Percentiles rank a stretch among this genome's conserved stretches.
Evolutionary conservation across 495 filamentous ascomycete species (phyloP).

Genomic region (Sporormia fimetaria): DNA sequence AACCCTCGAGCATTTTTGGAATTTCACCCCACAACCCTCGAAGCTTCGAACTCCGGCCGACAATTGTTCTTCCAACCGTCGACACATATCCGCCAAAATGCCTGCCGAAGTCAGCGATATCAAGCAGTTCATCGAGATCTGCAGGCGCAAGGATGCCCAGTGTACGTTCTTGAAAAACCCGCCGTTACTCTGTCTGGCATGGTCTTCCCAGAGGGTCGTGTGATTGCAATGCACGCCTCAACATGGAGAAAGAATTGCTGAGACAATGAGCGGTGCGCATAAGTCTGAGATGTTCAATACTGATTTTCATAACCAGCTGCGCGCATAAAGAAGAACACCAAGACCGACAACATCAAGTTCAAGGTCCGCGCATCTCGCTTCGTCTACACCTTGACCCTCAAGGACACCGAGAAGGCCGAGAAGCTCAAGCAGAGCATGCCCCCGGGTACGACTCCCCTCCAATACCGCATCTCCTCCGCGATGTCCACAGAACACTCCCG

Average conservation of each 20-base stretch:
- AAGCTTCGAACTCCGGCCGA: neutral
- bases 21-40: neutral
- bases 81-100: constrained; percentile 48
- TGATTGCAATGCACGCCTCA: too few species aligned
- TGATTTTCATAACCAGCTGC: constrained; percentile 50
- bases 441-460: constrained; percentile 56
- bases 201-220: too few species aligned
- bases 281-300: constrained; percentile 7
- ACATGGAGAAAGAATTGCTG: too few species aligned
- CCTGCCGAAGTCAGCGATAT: constrained; percentile 97
- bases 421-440: constrained; percentile 99
- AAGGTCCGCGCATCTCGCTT: constrained; percentile 95
- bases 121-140: constrained; percentile 99
- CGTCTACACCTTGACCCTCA: constrained; percentile 94
- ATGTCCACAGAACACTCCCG: too few species aligned
- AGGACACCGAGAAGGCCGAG: constrained; percentile 95
- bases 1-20: neutral
- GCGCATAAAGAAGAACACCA: constrained; percentile 92
- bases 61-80: neutral
- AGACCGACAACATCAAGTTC: constrained; percentile 90
- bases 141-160: constrained; percentile 94
- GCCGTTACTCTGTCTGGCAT: too few species aligned
- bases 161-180: constrained; percentile 43
- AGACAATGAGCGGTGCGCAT: too few species aligned
- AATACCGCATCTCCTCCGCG: too few species aligned